These are phyloP conservation scores for Trypanosoma congolense DNA, from an alignment of 208 protist species.

Conservation along the genomic window DNA sequence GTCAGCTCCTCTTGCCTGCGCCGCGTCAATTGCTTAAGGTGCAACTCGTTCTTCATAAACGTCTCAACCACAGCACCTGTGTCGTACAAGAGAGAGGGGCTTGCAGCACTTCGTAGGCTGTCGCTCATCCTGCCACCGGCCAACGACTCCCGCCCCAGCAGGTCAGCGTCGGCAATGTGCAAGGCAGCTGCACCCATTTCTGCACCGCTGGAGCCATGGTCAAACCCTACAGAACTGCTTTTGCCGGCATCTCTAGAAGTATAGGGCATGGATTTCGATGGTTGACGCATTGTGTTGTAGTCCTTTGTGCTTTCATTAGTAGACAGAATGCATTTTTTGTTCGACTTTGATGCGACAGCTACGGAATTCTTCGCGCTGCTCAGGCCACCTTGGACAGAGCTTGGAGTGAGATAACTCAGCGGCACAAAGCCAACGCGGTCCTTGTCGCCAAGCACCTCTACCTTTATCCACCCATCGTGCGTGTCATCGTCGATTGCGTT, in stretches of 20 bases:
- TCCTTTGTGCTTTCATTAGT: neutral
- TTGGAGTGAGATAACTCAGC: conserved; percentile 50
- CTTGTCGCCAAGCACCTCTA: conserved; percentile 27
- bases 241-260: neutral
- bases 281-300: neutral
- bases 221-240: neutral
- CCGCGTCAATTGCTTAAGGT: conserved; percentile 78
- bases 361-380: neutral
- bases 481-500: conserved; percentile 32
- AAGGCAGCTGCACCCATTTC: neutral
- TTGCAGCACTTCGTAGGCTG: conserved; percentile 20
- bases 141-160: neutral
- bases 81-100: conserved; percentile 39
- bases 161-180: neutral
- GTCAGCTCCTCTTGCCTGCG: conserved; percentile 53
- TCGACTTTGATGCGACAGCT: neutral
- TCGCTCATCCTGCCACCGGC: conserved; percentile 2
- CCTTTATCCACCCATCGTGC: conserved; percentile 82
- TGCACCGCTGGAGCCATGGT: neutral
- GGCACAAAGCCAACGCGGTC: conserved; percentile 72
- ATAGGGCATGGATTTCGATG: neutral
- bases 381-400: neutral
- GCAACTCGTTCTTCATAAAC: conserved; percentile 83
- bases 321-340: neutral
- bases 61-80: conserved; percentile 55